phyloP scores from a whole-genome alignment of 257 asterid species.

The Echites panduratus region DNA sequence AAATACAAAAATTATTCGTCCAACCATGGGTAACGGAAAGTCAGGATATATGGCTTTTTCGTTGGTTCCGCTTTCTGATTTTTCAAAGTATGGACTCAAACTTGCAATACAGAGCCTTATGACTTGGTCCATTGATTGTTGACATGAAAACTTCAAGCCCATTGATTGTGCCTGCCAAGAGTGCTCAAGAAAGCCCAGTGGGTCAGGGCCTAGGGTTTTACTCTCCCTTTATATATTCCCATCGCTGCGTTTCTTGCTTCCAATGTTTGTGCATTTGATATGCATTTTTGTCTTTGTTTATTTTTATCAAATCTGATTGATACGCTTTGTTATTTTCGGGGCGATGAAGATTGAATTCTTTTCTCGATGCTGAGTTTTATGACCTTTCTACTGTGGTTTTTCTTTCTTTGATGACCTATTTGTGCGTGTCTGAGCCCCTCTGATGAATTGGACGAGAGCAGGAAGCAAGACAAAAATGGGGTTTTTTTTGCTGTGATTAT shows the following conservation, averaged over 20 bases:
- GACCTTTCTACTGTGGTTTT: conserved; percentile 5
- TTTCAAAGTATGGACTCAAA: too few species aligned
- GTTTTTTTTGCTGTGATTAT: conserved; percentile 40
- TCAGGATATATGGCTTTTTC: too few species aligned
- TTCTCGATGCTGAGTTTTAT: conserved; percentile 63
- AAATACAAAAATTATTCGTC: too few species aligned
- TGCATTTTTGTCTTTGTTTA: background rate
- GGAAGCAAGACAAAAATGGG: background rate
- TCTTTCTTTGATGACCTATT: conserved; percentile 49
- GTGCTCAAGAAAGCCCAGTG: background rate
- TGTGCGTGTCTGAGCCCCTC: conserved; percentile 88
- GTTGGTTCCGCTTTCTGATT: too few species aligned
- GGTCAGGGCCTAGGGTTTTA: background rate
- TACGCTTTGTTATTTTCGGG: conserved; percentile 11
- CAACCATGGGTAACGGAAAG: too few species aligned
- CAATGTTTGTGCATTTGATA: too few species aligned
- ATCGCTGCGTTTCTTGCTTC: too few species aligned
- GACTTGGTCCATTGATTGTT: background rate
- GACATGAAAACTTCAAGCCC: background rate
- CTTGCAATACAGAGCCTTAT: background rate
- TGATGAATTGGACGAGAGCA: background rate
- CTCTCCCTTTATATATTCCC: conserved; percentile 1
- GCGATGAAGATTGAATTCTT: conserved; percentile 50
- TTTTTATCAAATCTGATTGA: too few species aligned
- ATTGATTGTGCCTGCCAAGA: background rate